Conservation (phyloP, 495 filamentous ascomycete species). For the Xylaria palmicola region DNA sequence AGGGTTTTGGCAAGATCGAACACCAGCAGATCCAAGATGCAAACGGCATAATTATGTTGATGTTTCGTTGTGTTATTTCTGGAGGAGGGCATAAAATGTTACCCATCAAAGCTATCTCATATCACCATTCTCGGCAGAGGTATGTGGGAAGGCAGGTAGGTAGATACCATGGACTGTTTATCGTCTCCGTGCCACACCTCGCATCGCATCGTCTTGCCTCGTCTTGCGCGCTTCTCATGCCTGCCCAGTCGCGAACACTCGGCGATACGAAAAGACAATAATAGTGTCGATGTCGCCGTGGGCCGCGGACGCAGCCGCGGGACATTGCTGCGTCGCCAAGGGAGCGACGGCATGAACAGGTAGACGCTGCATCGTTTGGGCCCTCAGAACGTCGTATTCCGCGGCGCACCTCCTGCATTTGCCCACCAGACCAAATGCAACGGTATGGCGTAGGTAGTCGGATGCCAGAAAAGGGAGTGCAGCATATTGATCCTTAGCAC, state of each 20-base stretch:
- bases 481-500: background rate
- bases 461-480: background rate
- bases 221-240: background rate
- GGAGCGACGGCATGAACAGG: constrained; percentile 16
- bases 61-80: background rate
- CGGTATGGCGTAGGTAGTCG: background rate
- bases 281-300: background rate
- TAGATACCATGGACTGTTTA: too few species aligned
- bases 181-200: too few species aligned
- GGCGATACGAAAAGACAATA: background rate
- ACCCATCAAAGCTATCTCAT: background rate
- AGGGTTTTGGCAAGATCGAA: background rate
- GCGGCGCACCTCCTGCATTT: constrained; percentile 5
- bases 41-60: background rate
- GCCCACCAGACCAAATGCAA: constrained; percentile 5
- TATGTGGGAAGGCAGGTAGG: background rate
- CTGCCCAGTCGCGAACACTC: background rate
- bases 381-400: constrained; percentile 14
- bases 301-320: constrained; percentile 1
- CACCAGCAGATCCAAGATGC: background rate
- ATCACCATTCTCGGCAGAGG: background rate
- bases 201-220: background rate
- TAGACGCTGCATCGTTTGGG: constrained; percentile 6
- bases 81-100: background rate
- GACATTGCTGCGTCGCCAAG: constrained; percentile 2